Percentiles rank a stretch among this genome's conserved stretches.
Evolutionary conservation across 768 basidiomycete species (phyloP).

Genomic region (Leccinum rimulosum): DNA sequence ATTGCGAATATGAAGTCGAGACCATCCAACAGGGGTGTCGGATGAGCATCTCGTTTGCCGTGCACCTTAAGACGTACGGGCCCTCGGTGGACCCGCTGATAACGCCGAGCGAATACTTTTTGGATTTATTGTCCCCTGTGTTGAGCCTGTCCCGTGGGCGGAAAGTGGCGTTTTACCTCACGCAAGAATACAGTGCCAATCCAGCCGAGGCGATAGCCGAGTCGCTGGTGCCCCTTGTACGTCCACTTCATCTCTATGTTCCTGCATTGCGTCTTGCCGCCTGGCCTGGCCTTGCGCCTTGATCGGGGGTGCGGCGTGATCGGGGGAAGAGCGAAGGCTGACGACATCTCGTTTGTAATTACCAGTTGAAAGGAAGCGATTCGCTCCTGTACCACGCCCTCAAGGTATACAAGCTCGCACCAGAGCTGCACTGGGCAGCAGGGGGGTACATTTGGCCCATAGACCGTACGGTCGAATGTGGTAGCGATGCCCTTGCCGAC

Average conservation of each 20-base stretch:
- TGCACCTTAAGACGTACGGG: slow-evolving; percentile 68
- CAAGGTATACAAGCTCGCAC: slow-evolving; percentile 70
- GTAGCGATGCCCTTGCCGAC: slow-evolving; percentile 39
- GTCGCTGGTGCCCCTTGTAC: slow-evolving; percentile 64
- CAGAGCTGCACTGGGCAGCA: slow-evolving; percentile 78
- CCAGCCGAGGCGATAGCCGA: slow-evolving; percentile 71
- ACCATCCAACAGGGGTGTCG: slow-evolving; percentile 67
- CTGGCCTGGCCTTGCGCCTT: slow-evolving; percentile 6
- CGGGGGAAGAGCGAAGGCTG: slow-evolving; percentile 12
- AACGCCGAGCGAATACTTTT: slow-evolving; percentile 68
- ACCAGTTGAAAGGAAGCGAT: slow-evolving; percentile 77
- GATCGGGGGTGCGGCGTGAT: slow-evolving; percentile 7
- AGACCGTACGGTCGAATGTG: slow-evolving; percentile 65
- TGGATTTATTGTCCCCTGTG: slow-evolving; percentile 69
- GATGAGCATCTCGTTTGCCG: slow-evolving; percentile 66
- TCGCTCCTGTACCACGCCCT: slow-evolving; percentile 73
- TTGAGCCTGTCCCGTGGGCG: slow-evolving; percentile 70
- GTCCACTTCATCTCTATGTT: slow-evolving; percentile 25
- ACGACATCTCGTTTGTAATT: slow-evolving; percentile 2
- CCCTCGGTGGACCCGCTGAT: slow-evolving; percentile 64
- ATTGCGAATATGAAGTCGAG: slow-evolving; percentile 76
- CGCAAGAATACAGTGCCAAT: slow-evolving; percentile 64
- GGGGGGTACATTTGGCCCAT: slow-evolving; percentile 82
- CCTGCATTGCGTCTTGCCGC: slow-evolving; percentile 7
- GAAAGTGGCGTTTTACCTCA: slow-evolving; percentile 70